phyloP scores from a whole-genome alignment of 768 basidiomycete genomes.

The Infundibulicybe gibba region DNA sequence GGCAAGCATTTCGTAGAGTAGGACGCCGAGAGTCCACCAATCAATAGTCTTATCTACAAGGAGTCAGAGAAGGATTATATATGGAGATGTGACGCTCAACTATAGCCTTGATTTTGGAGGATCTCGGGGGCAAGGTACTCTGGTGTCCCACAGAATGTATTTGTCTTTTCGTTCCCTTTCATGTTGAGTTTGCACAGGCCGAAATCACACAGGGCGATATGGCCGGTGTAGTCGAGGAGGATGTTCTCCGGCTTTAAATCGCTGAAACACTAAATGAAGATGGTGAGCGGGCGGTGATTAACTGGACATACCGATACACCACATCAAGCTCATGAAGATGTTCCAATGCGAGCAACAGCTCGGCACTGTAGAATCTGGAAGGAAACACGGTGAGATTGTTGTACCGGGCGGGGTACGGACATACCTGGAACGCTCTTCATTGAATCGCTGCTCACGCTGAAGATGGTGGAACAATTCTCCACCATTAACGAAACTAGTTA shows the following conservation, averaged over 20 bases:
- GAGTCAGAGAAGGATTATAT: constrained; percentile 2
- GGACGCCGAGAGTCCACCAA: constrained; percentile 97
- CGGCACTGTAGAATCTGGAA: constrained; percentile 87
- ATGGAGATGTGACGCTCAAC: constrained; percentile 27
- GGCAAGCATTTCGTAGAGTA: constrained; percentile 92
- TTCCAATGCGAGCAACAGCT: constrained; percentile 91
- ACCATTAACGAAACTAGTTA: constrained; percentile 83
- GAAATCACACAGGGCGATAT: constrained; percentile 96
- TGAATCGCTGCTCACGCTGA: constrained; percentile 95
- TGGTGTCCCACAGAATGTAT: constrained; percentile 97
- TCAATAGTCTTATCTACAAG: constrained; percentile 80
- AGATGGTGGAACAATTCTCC: constrained; percentile 98
- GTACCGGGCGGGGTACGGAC: not conserved
- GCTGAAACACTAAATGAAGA: constrained; percentile 30
- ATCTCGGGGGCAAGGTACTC: constrained; percentile 93
- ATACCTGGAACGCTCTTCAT: constrained; percentile 84
- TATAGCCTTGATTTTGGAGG: constrained; percentile 71
- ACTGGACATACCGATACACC: constrained; percentile 77
- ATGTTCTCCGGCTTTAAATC: constrained; percentile 99
- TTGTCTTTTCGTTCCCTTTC: constrained; percentile 95
- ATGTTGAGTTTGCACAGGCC: constrained; percentile 94
- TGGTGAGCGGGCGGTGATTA: not conserved
- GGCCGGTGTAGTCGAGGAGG: constrained; percentile 93
- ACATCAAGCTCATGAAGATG: constrained; percentile 97
- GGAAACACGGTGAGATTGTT: constrained; percentile 2